Evolutionary conservation across 768 basidiomycete species (phyloP), one percentile per base, ranked within the genome.

Genomic region (Lactifluus pinguis): DNA sequence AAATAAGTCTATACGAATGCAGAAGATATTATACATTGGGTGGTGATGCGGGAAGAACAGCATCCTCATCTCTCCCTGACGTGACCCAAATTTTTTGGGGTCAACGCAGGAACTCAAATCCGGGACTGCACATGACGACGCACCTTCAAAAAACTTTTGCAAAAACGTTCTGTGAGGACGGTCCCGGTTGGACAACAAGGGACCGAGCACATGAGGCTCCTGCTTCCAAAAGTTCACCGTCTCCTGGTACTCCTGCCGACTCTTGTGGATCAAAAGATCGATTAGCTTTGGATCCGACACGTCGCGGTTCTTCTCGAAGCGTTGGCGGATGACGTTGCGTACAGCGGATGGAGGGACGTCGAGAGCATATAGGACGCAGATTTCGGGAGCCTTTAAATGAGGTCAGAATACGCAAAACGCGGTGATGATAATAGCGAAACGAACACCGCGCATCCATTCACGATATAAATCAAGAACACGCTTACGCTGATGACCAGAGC

Each of bases 141-240:
- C 71, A 90, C 90, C 90, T 70, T 88, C 86, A 56, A 84, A 87
- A 68, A 93, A 93, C 76, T 84, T 89, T 74, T 92, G 82, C 79
- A 93, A 74, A 71, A 93, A 92, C 21, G 85, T 81, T 57, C 76
- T 72, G 59, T 71, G 75, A 6, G 76, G 76, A 61, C 79, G 77
- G 55, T 79, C 75, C 64, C 75, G 73, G 8, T 77, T 75, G 62
- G 80, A 72, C 60, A 91, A 72, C 53, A 92, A 70, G 38, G 89
- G 80, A 3, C 89, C 89, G 72, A 85, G 73, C 34, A 93, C 76
- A 69, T 93, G 90, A 62, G 91, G 87, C 47, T 78, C 80, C 76
- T 90, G 88, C 70, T 94, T 94, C 94, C 94, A 98, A 68, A 81
- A 83, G 70, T 98, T 98, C 79, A 97, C 78, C 55, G 87, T 87